Percentiles rank a stretch among this genome's conserved stretches.
phyloP scores from a whole-genome alignment of 768 basidiomycete genomes.

The Scleroderma bovista region DNA sequence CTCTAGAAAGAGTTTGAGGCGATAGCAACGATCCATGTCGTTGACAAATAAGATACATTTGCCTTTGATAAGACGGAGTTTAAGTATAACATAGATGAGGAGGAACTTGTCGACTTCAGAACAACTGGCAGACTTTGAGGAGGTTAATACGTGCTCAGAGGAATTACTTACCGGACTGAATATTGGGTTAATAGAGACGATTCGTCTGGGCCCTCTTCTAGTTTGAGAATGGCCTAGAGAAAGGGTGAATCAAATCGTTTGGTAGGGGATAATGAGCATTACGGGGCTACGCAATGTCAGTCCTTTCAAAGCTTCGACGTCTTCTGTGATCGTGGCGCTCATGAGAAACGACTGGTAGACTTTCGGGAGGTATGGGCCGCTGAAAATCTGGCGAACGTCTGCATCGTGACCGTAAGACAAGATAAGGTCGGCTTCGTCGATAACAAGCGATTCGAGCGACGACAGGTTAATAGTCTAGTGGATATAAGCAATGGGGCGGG shows the following conservation, averaged over 20 bases:
- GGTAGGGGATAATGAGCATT: constrained; percentile 21
- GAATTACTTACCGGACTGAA: constrained; percentile 56
- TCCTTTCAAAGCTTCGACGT: constrained; percentile 88
- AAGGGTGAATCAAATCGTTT: neutral
- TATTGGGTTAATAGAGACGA: constrained; percentile 81
- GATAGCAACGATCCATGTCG: constrained; percentile 90
- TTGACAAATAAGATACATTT: constrained; percentile 98
- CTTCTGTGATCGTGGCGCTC: constrained; percentile 97
- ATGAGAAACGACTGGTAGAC: constrained; percentile 91
- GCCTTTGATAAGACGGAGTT: constrained; percentile 91
- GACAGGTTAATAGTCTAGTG: constrained; percentile 57
- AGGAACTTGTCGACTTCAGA: constrained; percentile 97
- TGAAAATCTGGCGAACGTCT: constrained; percentile 70
- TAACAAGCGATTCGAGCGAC: constrained; percentile 78
- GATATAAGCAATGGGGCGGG: neutral
- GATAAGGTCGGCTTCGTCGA: constrained; percentile 97
- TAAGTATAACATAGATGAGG: constrained; percentile 91
- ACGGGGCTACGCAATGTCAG: constrained; percentile 85
- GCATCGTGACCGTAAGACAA: constrained; percentile 96
- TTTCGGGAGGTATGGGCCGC: constrained; percentile 66
- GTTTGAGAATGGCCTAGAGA: constrained; percentile 68
- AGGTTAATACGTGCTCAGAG: neutral
- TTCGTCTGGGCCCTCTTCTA: constrained; percentile 86
- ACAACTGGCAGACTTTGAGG: constrained; percentile 44
- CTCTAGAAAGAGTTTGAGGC: constrained; percentile 95